These are phyloP conservation scores for Pestalotiopsis sp. DNA, from an alignment of 2,329 filamentous ascomycete species.

Conservation along the genomic window DNA sequence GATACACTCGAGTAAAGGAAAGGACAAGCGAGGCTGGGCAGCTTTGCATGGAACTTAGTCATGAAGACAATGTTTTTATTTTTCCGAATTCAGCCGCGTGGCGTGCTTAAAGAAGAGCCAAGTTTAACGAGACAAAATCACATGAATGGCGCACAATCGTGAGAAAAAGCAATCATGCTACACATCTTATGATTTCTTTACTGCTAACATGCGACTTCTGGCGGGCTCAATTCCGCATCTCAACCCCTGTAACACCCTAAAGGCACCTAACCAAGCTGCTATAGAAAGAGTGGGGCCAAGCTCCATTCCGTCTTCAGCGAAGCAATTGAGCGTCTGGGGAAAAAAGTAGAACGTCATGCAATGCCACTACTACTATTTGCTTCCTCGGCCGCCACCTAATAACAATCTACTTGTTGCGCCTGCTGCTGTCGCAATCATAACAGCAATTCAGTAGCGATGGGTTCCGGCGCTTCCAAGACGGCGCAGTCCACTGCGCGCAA, in stretches of 20 bases:
- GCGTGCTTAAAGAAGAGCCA: background rate
- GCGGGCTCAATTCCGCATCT: background rate
- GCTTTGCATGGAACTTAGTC: background rate
- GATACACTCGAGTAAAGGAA: background rate
- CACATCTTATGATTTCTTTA: background rate
- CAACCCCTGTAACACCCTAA: background rate
- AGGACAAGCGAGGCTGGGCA: background rate
- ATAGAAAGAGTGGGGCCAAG: constrained; percentile 11
- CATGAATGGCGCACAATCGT: background rate
- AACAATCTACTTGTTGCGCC: background rate
- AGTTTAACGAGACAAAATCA: background rate
- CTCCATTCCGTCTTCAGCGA: background rate
- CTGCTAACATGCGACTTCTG: background rate
- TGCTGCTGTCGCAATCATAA: background rate
- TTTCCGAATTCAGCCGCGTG: background rate
- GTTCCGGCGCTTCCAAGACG: constrained; percentile 49
- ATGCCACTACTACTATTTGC: background rate
- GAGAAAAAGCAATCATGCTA: background rate
- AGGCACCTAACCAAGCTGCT: background rate
- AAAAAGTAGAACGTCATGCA: constrained; percentile 23
- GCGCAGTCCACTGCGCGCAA: constrained; percentile 42
- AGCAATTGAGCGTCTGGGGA: background rate
- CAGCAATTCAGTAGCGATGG: constrained; percentile 35
- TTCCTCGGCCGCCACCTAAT: background rate
- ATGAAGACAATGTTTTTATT: background rate